phyloP scores from a whole-genome alignment of 257 asterid species.

The Petunia secreta region DNA sequence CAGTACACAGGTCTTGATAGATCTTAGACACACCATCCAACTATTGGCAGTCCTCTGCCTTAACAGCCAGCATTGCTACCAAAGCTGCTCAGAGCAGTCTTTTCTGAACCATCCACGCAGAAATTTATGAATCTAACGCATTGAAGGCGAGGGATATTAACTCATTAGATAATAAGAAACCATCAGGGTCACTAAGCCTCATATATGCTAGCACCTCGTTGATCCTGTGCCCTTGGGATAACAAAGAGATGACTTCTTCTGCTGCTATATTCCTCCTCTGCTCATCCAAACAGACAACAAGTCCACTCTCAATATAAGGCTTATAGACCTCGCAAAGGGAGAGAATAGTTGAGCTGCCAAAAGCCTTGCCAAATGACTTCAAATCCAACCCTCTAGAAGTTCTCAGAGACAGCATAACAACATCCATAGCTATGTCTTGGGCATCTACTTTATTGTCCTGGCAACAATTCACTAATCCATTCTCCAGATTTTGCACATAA shows the following conservation, averaged over 20 bases:
- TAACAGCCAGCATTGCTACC: background rate
- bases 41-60: background rate
- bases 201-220: slow-evolving; percentile 51
- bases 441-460: slow-evolving; percentile 40
- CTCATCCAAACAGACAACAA: slow-evolving; percentile 60
- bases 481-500: slow-evolving; percentile 70
- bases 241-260: slow-evolving; percentile 46
- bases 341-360: slow-evolving; percentile 53
- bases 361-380: slow-evolving; percentile 59
- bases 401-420: slow-evolving; percentile 85
- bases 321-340: slow-evolving; percentile 67
- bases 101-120: background rate
- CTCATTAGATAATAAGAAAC: slow-evolving; percentile 87
- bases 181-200: slow-evolving; percentile 87
- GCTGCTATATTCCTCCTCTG: slow-evolving; percentile 45
- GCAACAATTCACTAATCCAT: slow-evolving; percentile 31
- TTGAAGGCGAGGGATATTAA: slow-evolving; percentile 82
- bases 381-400: slow-evolving; percentile 82
- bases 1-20: background rate
- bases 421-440: slow-evolving; percentile 74
- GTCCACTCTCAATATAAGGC: slow-evolving; percentile 68
- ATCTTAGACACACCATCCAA: background rate
- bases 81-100: background rate
- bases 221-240: slow-evolving; percentile 33
- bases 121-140: slow-evolving; percentile 50